Evolutionary conservation across 495 filamentous ascomycete species (phyloP).

Genomic region (Cudoniella acicularis): DNA sequence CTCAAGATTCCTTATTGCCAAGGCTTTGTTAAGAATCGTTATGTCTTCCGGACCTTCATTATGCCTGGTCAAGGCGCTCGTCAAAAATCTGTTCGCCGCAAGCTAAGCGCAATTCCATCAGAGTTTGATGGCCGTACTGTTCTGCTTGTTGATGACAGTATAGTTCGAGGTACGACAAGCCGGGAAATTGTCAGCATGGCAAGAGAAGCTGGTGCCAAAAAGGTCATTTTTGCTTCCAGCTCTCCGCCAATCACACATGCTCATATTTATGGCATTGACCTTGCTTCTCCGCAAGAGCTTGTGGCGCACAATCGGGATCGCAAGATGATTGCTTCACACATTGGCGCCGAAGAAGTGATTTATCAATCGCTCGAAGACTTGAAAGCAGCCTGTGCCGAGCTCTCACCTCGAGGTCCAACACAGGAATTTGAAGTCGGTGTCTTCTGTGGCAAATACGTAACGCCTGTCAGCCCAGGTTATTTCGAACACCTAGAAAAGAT

Average conservation of each 20-base stretch:
- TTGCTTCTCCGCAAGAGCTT: conserved; percentile 76
- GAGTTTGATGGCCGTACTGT: conserved; percentile 86
- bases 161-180: conserved; percentile 88
- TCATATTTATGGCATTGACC: conserved; percentile 81
- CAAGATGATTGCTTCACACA: conserved; percentile 67
- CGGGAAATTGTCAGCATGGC: conserved; percentile 94
- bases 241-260: conserved; percentile 75
- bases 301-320: conserved; percentile 76
- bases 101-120: conserved; percentile 79
- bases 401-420: conserved; percentile 46
- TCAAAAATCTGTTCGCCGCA: conserved; percentile 72
- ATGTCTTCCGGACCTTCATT: conserved; percentile 95
- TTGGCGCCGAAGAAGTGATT: conserved; percentile 88
- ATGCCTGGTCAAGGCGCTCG: conserved; percentile 85
- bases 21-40: conserved; percentile 91
- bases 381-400: conserved; percentile 72
- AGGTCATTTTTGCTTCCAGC: conserved; percentile 87
- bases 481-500: conserved; percentile 80
- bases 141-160: conserved; percentile 86
- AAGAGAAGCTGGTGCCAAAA: conserved; percentile 81
- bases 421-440: conserved; percentile 87
- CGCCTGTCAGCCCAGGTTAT: conserved; percentile 76
- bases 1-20: conserved; percentile 79
- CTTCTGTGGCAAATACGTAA: conserved; percentile 89
- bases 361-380: conserved; percentile 86